phyloP scores from a whole-genome alignment of 2,329 filamentous ascomycete species.

The Aspergillus sp. region DNA sequence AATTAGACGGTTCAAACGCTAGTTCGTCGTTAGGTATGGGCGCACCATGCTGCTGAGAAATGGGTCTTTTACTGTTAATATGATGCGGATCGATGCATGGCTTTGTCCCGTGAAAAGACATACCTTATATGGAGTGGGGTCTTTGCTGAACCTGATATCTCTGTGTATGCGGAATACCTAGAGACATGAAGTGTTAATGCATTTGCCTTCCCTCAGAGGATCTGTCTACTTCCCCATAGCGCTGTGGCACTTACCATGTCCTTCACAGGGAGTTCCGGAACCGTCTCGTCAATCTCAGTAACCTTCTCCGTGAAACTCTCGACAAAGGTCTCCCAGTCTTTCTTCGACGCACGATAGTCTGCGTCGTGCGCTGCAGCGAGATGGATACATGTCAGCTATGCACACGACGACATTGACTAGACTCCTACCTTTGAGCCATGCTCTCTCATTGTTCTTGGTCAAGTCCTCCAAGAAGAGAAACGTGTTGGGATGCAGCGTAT shows the following conservation, averaged over 20 bases:
- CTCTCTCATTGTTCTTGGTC: slow-evolving; percentile 58
- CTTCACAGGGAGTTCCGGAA: slow-evolving; percentile 82
- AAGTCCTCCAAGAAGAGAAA: slow-evolving; percentile 60
- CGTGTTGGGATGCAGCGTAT: slow-evolving; percentile 62
- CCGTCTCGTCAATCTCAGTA: slow-evolving; percentile 70
- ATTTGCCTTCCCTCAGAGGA: background rate
- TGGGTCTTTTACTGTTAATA: slow-evolving; percentile 55
- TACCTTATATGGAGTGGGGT: slow-evolving; percentile 86
- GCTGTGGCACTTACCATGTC: slow-evolving; percentile 59
- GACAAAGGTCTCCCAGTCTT: slow-evolving; percentile 79
- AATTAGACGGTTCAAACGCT: slow-evolving; percentile 18
- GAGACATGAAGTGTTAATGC: slow-evolving; percentile 10
- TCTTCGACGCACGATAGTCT: slow-evolving; percentile 73
- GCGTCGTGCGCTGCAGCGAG: slow-evolving; percentile 65
- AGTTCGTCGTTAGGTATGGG: slow-evolving; percentile 9
- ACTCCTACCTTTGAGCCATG: slow-evolving; percentile 60
- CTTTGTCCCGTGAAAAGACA: slow-evolving; percentile 16
- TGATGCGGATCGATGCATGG: slow-evolving; percentile 3
- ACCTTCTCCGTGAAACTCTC: slow-evolving; percentile 69
- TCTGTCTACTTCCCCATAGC: background rate
- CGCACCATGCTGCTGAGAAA: slow-evolving; percentile 76
- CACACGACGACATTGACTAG: background rate
- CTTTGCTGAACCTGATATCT: slow-evolving; percentile 79
- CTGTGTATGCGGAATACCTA: slow-evolving; percentile 81
- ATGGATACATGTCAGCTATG: slow-evolving; percentile 2